Percentiles rank a stretch among this genome's conserved stretches.
Evolutionary conservation across 2,329 filamentous ascomycete species (phyloP).

Genomic region (Colletotrichum shisoi): DNA sequence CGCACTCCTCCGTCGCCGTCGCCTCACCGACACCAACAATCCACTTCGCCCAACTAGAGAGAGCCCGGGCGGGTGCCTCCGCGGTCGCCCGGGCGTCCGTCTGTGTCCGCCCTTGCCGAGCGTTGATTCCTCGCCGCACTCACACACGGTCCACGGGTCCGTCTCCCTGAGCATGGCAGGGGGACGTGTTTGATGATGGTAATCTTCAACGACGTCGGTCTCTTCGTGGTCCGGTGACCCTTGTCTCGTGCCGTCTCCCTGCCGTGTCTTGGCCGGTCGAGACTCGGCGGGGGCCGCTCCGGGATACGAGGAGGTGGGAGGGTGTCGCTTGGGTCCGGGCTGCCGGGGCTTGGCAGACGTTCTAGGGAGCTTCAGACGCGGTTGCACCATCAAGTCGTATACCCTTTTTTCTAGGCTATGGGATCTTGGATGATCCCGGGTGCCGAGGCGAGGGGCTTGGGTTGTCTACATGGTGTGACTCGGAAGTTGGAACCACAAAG

Average conservation of each 20-base stretch:
- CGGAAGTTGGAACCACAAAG: neutral
- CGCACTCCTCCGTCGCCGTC: too few species aligned
- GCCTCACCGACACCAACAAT: too few species aligned
- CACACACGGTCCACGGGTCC: too few species aligned
- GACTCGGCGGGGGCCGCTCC: slow-evolving; percentile 10
- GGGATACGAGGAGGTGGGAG: neutral
- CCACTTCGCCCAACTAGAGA: too few species aligned
- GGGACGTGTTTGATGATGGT: too few species aligned
- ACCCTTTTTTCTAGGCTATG: neutral
- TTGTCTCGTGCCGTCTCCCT: neutral
- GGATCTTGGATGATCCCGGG: neutral
- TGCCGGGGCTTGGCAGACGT: slow-evolving; percentile 9
- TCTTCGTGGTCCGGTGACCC: neutral
- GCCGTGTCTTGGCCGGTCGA: neutral
- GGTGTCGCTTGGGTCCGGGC: neutral
- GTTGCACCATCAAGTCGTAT: neutral
- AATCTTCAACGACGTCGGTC: too few species aligned
- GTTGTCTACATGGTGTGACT: neutral
- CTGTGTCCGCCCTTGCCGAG: too few species aligned
- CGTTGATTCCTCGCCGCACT: too few species aligned
- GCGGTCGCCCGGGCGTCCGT: neutral
- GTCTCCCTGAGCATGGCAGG: too few species aligned
- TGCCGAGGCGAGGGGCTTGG: neutral
- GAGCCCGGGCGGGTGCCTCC: neutral
- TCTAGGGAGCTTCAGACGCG: neutral